These are phyloP conservation scores for Vanrija pseudolonga DNA, from an alignment of 1,284 basidiomycete genomes.

Conservation along the genomic window DNA sequence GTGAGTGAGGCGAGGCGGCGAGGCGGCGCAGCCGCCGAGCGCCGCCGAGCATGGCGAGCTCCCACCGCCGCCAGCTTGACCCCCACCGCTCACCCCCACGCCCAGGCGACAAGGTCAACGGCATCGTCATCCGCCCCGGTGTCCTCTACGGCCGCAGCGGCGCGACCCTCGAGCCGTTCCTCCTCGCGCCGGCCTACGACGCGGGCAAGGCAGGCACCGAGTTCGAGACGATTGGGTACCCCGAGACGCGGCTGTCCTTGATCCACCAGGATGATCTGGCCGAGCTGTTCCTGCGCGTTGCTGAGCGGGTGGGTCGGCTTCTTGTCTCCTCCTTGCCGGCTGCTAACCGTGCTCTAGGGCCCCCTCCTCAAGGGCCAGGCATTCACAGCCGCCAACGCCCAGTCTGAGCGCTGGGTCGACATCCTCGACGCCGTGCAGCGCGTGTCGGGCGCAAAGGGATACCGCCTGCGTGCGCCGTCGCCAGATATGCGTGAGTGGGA, in stretches of 20 bases:
- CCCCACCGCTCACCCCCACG: background rate
- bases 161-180: constrained; percentile 50
- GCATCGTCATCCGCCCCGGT: constrained; percentile 32
- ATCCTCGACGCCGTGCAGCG: constrained; percentile 52
- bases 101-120: constrained; percentile 21
- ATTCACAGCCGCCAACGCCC: constrained; percentile 54
- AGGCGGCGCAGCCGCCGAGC: no score
- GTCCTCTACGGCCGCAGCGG: constrained; percentile 44
- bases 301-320: constrained; percentile 46
- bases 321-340: background rate
- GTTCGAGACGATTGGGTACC: constrained; percentile 44
- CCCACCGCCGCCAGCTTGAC: background rate
- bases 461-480: constrained; percentile 19
- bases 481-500: constrained; percentile 8
- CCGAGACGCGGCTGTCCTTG: constrained; percentile 51
- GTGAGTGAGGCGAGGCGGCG: constrained; percentile 19
- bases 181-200: constrained; percentile 41
- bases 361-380: constrained; percentile 50
- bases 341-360: constrained; percentile 24
- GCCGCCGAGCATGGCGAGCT: no score
- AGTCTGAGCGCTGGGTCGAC: constrained; percentile 53
- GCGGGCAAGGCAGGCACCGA: constrained; percentile 48
- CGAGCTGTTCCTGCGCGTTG: constrained; percentile 52
- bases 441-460: constrained; percentile 47
- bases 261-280: constrained; percentile 58